phyloP scores from a whole-genome alignment of 352 stramenopile species.

The Phytopythium boreale region DNA sequence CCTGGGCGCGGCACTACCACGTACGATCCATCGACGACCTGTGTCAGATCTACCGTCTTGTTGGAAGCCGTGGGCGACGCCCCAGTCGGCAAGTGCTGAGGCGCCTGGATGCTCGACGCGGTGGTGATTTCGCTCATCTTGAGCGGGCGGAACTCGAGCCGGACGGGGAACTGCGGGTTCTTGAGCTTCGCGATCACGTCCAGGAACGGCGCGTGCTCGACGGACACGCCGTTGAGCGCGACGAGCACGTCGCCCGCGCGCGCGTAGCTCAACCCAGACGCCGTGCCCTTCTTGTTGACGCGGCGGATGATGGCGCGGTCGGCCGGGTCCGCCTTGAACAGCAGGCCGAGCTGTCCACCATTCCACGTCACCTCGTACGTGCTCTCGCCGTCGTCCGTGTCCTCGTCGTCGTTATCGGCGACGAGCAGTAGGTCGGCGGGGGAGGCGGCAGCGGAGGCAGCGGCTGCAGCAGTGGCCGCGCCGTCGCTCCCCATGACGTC shows the following conservation, averaged over 20 bases:
- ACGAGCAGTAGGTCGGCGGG: constrained; percentile 5
- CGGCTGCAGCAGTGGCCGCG: background rate
- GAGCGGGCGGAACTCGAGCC: constrained; percentile 63
- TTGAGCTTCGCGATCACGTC: constrained; percentile 69
- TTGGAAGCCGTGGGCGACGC: constrained; percentile 18
- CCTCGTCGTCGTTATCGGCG: constrained; percentile 10
- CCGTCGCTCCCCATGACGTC: background rate
- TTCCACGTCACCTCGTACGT: constrained; percentile 71
- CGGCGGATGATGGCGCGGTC: constrained; percentile 64
- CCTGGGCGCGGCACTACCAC: constrained; percentile 19
- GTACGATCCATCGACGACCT: constrained; percentile 3
- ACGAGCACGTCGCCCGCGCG: constrained; percentile 75
- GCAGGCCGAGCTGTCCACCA: constrained; percentile 57
- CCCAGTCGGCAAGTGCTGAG: constrained; percentile 19
- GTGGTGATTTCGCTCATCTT: constrained; percentile 37
- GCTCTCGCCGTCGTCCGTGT: constrained; percentile 64
- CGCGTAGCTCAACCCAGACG: constrained; percentile 54
- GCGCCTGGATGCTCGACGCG: constrained; percentile 10
- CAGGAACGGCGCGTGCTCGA: constrained; percentile 49
- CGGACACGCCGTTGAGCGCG: constrained; percentile 55
- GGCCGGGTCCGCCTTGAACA: constrained; percentile 62
- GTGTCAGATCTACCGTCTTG: constrained; percentile 28
- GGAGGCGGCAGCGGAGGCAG: background rate
- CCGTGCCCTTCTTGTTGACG: constrained; percentile 69
- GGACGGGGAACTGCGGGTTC: constrained; percentile 55